A percentile compares a stretch with the other conserved stretches of the same genome.
Evolutionary conservation across 1,284 basidiomycete genomes (phyloP).

Genomic region (Ceratobasidium sp.): DNA sequence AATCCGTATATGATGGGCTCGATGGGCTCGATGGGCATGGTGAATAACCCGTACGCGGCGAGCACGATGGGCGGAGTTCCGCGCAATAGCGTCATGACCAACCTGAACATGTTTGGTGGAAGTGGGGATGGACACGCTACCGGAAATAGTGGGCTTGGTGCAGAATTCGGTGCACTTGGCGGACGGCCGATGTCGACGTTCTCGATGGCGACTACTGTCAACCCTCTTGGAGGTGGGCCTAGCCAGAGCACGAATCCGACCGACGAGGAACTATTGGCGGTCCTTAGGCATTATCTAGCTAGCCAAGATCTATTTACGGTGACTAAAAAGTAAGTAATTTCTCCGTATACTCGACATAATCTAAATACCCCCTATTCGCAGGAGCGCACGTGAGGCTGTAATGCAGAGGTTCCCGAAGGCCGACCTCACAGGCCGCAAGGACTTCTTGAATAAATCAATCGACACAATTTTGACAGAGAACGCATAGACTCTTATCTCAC

Average conservation of each 20-base stretch:
- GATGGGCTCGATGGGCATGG: constrained; percentile 49
- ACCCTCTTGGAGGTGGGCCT: constrained; percentile 76
- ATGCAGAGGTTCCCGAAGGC: constrained; percentile 90
- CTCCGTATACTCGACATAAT: not conserved
- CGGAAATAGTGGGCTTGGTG: constrained; percentile 22
- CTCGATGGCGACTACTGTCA: constrained; percentile 84
- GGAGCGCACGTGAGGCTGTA: constrained; percentile 90
- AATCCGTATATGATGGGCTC: constrained; percentile 46
- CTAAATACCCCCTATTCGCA: constrained; percentile 55
- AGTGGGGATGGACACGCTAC: constrained; percentile 51
- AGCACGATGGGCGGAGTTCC: constrained; percentile 56
- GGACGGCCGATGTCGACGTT: constrained; percentile 81
- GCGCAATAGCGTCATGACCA: constrained; percentile 75
- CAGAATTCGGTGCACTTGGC: constrained; percentile 61
- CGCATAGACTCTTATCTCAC: constrained; percentile 32
- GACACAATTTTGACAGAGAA: constrained; percentile 73
- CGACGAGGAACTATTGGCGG: constrained; percentile 85
- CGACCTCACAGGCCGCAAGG: constrained; percentile 80
- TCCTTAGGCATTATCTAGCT: constrained; percentile 84
- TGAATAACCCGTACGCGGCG: constrained; percentile 45
- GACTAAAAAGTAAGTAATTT: constrained; percentile 83
- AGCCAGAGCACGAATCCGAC: constrained; percentile 82
- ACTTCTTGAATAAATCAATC: constrained; percentile 91
- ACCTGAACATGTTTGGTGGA: constrained; percentile 73
- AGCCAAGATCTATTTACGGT: constrained; percentile 95